Conservation (phyloP, 2,329 filamentous ascomycete genomes). For the Arachnomyces sp. region DNA sequence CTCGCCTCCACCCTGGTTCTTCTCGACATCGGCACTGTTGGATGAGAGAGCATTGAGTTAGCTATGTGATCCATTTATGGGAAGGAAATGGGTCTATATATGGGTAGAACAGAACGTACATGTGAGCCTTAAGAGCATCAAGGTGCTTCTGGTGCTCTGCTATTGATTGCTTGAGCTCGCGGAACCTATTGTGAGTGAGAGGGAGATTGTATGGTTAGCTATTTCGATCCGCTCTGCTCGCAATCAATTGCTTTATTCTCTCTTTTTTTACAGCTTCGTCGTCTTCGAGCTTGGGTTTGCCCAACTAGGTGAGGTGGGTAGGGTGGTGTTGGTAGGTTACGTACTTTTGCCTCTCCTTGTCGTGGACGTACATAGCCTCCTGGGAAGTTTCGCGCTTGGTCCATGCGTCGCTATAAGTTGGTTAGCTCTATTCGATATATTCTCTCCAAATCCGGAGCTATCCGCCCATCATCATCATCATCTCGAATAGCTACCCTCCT, state of each 20-base stretch:
- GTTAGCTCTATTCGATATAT: not conserved
- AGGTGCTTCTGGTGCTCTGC: conserved; percentile 72
- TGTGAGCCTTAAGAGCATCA: conserved; percentile 75
- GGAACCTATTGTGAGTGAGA: conserved; percentile 51
- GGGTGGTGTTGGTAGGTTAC: conserved; percentile 8
- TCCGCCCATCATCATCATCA: conserved; percentile 7
- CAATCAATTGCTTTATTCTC: not conserved
- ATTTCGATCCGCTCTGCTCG: not conserved
- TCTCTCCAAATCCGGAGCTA: not conserved
- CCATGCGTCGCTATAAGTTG: conserved; percentile 69
- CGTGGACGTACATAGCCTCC: conserved; percentile 76
- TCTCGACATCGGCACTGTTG: conserved; percentile 66
- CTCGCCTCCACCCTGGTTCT: conserved; percentile 62
- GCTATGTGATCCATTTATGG: not conserved
- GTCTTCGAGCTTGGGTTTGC: not conserved
- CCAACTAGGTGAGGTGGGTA: not conserved
- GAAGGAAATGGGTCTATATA: not conserved
- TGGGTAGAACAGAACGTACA: conserved; percentile 49
- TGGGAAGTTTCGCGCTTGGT: conserved; percentile 79
- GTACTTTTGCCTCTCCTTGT: conserved; percentile 82
- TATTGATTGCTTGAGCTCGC: conserved; percentile 61
- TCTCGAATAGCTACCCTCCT: not conserved
- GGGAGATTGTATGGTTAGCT: not conserved
- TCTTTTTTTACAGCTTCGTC: too few species aligned
- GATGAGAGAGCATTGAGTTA: conserved; percentile 8